Conservation (phyloP, 768 basidiomycete species). For the Nidularia sp. region DNA sequence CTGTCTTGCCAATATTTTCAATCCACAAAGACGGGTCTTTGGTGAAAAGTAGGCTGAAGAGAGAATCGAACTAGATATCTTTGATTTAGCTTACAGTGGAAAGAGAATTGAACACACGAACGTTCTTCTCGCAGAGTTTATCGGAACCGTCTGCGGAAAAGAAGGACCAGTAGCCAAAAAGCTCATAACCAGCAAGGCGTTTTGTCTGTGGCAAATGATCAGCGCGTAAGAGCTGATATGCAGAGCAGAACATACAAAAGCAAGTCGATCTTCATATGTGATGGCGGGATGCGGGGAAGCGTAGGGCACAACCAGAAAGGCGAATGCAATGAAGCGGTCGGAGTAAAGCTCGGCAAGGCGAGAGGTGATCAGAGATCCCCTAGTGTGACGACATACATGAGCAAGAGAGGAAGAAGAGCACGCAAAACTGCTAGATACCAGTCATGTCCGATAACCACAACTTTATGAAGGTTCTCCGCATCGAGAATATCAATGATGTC, state of each 20-base stretch:
- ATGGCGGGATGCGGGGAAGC: slow-evolving; percentile 18
- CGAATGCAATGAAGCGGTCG: slow-evolving; percentile 35
- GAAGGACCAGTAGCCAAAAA: slow-evolving; percentile 31
- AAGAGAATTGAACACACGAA: slow-evolving; percentile 8
- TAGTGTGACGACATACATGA: no score
- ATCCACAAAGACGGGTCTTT: slow-evolving; percentile 20
- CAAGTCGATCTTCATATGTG: slow-evolving; percentile 9
- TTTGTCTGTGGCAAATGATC: slow-evolving; percentile 7
- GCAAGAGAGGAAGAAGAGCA: no score
- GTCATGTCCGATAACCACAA: slow-evolving; percentile 39
- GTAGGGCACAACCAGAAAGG: slow-evolving; percentile 33
- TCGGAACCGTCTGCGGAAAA: slow-evolving; percentile 27
- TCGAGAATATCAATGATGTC: slow-evolving; percentile 41
- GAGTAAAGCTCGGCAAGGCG: slow-evolving; percentile 33
- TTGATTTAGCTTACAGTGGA: not conserved
- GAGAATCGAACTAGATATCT: slow-evolving; percentile 37
- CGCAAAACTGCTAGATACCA: no score
- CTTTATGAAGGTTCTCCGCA: slow-evolving; percentile 21
- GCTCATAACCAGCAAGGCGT: slow-evolving; percentile 19
- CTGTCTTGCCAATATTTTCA: slow-evolving; percentile 17
- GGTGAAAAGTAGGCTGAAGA: slow-evolving; percentile 23
- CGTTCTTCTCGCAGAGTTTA: slow-evolving; percentile 30
- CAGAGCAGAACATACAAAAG: slow-evolving; percentile 1
- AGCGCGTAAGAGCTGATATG: not conserved
- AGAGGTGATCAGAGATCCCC: slow-evolving; percentile 23